A percentile compares a stretch with the other conserved stretches of the same genome.
Evolutionary conservation across 1,284 basidiomycete species (phyloP).

Genomic region (Trametes sp.): DNA sequence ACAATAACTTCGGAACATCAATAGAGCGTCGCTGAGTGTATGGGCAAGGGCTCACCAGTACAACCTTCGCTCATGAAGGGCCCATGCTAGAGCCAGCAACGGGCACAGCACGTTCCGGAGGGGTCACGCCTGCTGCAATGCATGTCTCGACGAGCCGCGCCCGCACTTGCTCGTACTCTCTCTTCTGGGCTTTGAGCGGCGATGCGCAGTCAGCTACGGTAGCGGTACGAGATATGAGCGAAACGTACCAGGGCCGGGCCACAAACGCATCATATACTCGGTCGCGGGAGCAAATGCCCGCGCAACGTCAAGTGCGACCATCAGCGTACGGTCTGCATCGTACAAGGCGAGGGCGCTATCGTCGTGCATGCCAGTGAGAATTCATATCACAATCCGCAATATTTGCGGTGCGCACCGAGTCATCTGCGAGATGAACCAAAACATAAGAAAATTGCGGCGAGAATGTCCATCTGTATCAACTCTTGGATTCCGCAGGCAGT

Average conservation of each 20-base stretch:
- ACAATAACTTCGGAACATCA: too few relatives aligned
- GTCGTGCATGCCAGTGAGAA: neutral
- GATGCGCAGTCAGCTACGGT: neutral
- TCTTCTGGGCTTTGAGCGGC: constrained; percentile 3
- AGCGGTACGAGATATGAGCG: too few relatives aligned
- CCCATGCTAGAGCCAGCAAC: neutral
- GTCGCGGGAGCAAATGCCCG: constrained; percentile 64
- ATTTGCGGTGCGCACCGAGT: constrained; percentile 51
- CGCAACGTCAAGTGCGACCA: constrained; percentile 68
- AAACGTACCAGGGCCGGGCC: constrained; percentile 67
- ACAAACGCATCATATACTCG: constrained; percentile 68
- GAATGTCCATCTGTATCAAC: constrained; percentile 60
- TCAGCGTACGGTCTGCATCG: constrained; percentile 64
- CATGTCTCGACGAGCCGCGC: constrained; percentile 12
- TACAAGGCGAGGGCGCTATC: constrained; percentile 65
- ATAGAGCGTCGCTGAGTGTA: too few relatives aligned
- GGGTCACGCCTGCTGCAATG: constrained; percentile 9
- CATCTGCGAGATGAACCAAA: constrained; percentile 81
- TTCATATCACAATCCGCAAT: too few relatives aligned
- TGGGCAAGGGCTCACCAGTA: neutral
- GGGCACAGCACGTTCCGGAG: constrained; percentile 4
- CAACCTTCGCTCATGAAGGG: neutral
- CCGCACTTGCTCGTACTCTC: constrained; percentile 13
- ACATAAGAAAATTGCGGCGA: constrained; percentile 69
- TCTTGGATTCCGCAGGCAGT: constrained; percentile 37